Base-by-base conservation (phyloP, 1,284 basidiomycete genomes). In the Irpex rosettiformis region DNA sequence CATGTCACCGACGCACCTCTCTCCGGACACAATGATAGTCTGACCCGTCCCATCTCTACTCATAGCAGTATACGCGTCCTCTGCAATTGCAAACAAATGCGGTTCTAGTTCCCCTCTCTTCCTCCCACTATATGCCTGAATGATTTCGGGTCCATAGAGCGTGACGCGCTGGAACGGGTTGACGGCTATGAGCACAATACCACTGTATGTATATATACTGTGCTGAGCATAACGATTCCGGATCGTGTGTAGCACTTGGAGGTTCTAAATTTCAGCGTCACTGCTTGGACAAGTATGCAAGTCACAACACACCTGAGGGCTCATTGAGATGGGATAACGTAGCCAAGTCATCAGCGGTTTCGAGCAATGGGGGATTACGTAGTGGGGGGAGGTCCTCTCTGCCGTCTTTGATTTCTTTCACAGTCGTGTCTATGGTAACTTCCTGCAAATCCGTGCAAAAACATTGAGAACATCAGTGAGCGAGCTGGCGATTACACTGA, bases 31-130 rank as follows among this genome's bases (percentile, higher is more conserved):
- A 64, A 99, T 98, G 70, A 99, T 98, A 4, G 97, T 99, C 76
- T 99, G 97, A 64, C 98, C 96, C 69, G 88, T 91, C 40, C 88
- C 86, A 67, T 98, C 96, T 69, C 91, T 91, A 59, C 93, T 87
- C 97, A 99, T 98, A 61, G 93, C 94, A 43, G 96, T 95, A 73
- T 99, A 94, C 61, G 97, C 97, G 78, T 99, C 97, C 74, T 99
- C 97, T 11, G 97, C 97, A 66, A 99, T 99, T 25, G 97, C 97
- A 73, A 99, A 99, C 63, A 99, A 74, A 78, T 99, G 97, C 0
- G 97, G 97, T 70, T 99, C 97, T 28, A 98, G 81, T 65, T 99
- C 97, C 47, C 96, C 96, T 73, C 95, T 90, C 69, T 88, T 85
- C 58, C 93, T 80, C 47, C 95, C 96, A 60, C 91, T 93, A 73